Evolutionary conservation across 1,139 yeast species (phyloP), one percentile per base, ranked within the genome.

Genomic region (Saccharomyces hybrid): DNA sequence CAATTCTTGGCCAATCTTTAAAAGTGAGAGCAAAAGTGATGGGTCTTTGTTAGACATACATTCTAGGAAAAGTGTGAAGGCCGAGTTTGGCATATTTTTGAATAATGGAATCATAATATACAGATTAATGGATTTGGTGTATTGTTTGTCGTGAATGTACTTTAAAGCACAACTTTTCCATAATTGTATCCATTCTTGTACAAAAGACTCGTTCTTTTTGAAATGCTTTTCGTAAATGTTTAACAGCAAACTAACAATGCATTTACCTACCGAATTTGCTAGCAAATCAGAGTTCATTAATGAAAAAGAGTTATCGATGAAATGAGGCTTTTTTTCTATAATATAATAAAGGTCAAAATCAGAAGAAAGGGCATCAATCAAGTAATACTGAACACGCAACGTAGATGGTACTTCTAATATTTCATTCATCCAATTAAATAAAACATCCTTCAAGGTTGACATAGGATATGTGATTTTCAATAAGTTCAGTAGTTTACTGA

Each of bases 181-280:
- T 0, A 75, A 55, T 0, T 70, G 60, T 2, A 78, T 65, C 91
- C 93, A 86, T 8, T 66, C 61, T 0, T 62, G 60, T 6, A 70
- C 64, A 55, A 67, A 60, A 5, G 42, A 8, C 11, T 31, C 32
- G 4, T 61, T 53, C n/a, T 57, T 52, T 2, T 55, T 32, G 32
- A 55, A 61, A 51, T 64, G 67, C 5, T 61, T 62, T 8, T 61
- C 57, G 53, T 71, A 74, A 6, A 72, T 57, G 52, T 73, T 73
- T 29, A 72, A 67, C 53, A 74, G 73, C 1, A 86, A 61, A 0
- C 82, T 68, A 14, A 75, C 74, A 0, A 88, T 61, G 14, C 87
- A 77, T 64, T 84, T 86, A 28, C 88, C 85, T 14, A 85, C 78
- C 0, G 85, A 78, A 59, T 83, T 85, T 0, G 95, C 85, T 53